Evolutionary conservation across 306 rosid genomes (phyloP).

Genomic region (Ammopiptanthus mongolicus): DNA sequence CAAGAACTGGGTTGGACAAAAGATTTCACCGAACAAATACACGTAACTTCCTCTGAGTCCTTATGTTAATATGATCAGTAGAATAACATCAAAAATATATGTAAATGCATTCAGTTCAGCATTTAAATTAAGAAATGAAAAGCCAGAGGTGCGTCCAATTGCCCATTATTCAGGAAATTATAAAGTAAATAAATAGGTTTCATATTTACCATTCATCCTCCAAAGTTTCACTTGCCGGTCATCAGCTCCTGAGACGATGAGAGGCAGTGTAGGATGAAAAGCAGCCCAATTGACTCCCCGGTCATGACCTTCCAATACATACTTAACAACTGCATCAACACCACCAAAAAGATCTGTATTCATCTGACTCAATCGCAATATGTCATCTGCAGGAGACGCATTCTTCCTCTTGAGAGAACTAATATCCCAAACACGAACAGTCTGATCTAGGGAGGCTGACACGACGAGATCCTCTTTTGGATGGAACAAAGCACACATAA

Average conservation of each 20-base stretch:
- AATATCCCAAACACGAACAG: constrained; percentile 97
- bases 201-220: constrained; percentile 87
- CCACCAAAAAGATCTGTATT: constrained; percentile 94
- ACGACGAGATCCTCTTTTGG: constrained; percentile 90
- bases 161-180: neutral
- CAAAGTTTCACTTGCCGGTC: constrained; percentile 91
- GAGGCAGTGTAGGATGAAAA: constrained; percentile 82
- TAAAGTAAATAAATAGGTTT: neutral
- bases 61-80: neutral
- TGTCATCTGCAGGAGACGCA: constrained; percentile 85
- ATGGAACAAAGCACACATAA: constrained; percentile 93
- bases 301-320: constrained; percentile 98
- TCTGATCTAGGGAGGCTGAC: constrained; percentile 92
- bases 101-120: neutral
- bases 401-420: constrained; percentile 74
- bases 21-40: neutral
- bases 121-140: neutral
- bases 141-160: neutral
- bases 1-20: neutral
- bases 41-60: neutral
- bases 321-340: constrained; percentile 88
- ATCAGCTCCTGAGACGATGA: constrained; percentile 95
- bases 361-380: constrained; percentile 84
- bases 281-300: constrained; percentile 98
- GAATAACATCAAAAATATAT: neutral